Evolutionary conservation across 768 basidiomycete species (phyloP), one percentile per base, ranked within the genome.

Genomic region (Phanerodontia chrysosporium): DNA sequence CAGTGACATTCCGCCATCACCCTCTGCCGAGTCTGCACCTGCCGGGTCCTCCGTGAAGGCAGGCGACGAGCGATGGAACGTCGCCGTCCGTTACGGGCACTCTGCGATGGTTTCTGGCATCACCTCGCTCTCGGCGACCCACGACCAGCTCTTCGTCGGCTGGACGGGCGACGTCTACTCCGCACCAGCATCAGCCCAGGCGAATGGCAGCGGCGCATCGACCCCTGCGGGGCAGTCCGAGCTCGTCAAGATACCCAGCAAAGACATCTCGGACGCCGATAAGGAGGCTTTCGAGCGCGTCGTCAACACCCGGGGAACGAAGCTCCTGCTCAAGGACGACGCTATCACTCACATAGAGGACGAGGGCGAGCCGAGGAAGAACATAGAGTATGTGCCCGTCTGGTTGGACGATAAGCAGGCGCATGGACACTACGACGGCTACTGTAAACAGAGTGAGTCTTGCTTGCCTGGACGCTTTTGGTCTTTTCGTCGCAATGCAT

Each of bases 61-160:
- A 7, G 35, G 32, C 35, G 52, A 53, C 52, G 52, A 53, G 30
- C 76, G 78, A 36, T 99, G 96, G 96, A 81, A 83, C 18, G 76
- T 99, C 5, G 73, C 82, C 1, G 83, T 86, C 1, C 81, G 96
- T 42, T 87, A 93, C 62, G 95, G 95, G 18, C 97, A 98, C 69
- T 83, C 92, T 9, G 96, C 96, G 12, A 94, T 98, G 90, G 89
- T 95, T 60, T 90, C 89, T 46, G 96, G 96, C 30, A 94, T 98
- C 67, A 85, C 87, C 55, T 90, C 89, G 12, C 83, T 99, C 35
- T 80, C 87, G 2, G 76, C 84, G 13, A 89, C 90, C 0, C 90
- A 96, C 73, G 89, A 96, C 65, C 93, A 98, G 76, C 72, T 96
- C 67, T 83, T 98, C 69, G 80, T 98, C 45, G 96, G 94, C 22